phyloP scores from a whole-genome alignment of 306 rosid species.

The Trifolium pratense region DNA sequence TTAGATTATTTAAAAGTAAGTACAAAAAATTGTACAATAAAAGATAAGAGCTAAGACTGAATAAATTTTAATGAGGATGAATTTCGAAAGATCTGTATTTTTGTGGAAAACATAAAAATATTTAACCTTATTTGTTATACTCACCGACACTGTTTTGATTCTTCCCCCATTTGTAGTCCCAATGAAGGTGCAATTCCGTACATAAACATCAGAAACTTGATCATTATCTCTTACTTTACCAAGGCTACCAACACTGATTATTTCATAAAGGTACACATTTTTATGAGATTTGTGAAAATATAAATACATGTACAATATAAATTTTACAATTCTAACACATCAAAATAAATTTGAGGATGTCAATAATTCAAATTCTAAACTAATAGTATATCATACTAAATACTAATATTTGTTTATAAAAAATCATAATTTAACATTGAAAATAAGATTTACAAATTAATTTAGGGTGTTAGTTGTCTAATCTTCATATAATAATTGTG shows the following conservation, averaged over 20 bases:
- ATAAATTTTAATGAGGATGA: too few species aligned
- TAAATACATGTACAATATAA: background rate
- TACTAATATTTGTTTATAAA: too few species aligned
- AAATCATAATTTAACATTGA: background rate
- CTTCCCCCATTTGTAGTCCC: slow-evolving; percentile 49
- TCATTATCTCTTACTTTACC: slow-evolving; percentile 4
- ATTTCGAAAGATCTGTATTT: too few species aligned
- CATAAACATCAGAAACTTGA: slow-evolving; percentile 41
- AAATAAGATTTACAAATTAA: too few species aligned
- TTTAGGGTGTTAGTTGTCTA: too few species aligned
- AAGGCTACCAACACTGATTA: slow-evolving; percentile 53
- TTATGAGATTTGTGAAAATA: background rate
- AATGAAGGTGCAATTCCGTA: slow-evolving; percentile 38
- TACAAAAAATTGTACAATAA: too few species aligned
- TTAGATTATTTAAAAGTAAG: too few species aligned
- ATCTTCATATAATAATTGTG: too few species aligned
- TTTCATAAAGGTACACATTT: background rate
- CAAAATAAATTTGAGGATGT: background rate
- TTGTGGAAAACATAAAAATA: too few species aligned
- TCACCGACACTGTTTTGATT: slow-evolving; percentile 51
- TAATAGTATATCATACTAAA: too few species aligned
- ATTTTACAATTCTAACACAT: background rate
- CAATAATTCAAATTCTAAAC: background rate
- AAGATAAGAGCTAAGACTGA: too few species aligned
- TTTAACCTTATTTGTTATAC: background rate